Conservation (phyloP, 78 protist species). For the Chrysochromulina tobinii region DNA sequence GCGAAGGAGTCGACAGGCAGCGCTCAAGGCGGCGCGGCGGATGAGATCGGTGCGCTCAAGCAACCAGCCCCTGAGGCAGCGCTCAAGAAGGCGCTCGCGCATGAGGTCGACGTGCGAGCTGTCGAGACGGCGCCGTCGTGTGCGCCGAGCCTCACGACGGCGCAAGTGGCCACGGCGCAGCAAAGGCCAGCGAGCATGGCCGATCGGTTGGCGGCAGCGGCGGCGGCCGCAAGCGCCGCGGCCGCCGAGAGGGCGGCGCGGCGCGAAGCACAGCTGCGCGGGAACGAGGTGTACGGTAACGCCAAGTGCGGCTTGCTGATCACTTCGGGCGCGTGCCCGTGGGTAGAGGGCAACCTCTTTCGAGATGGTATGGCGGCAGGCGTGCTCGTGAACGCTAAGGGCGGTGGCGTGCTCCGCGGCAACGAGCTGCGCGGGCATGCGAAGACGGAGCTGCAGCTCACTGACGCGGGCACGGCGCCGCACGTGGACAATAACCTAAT, state of each 20-base stretch:
- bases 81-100: no score
- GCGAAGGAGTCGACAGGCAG: no score
- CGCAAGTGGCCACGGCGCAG: no score
- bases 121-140: no score
- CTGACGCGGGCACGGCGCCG: neutral
- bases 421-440: neutral
- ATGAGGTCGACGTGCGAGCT: no score
- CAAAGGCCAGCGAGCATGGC: no score
- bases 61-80: no score
- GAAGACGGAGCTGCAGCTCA: neutral
- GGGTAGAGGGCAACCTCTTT: neutral
- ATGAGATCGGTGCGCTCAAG: no score
- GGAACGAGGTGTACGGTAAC: neutral
- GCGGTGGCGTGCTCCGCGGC: neutral
- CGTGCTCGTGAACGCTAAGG: neutral
- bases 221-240: neutral
- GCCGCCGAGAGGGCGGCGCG: neutral
- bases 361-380: neutral
- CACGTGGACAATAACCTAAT: neutral
- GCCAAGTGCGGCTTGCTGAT: constrained; percentile 15
- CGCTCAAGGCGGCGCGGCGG: no score
- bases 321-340: neutral
- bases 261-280: neutral
- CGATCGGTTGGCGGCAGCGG: neutral
- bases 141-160: no score